Conservation (phyloP, 345 rosid genomes). For the Mangifera indica region DNA sequence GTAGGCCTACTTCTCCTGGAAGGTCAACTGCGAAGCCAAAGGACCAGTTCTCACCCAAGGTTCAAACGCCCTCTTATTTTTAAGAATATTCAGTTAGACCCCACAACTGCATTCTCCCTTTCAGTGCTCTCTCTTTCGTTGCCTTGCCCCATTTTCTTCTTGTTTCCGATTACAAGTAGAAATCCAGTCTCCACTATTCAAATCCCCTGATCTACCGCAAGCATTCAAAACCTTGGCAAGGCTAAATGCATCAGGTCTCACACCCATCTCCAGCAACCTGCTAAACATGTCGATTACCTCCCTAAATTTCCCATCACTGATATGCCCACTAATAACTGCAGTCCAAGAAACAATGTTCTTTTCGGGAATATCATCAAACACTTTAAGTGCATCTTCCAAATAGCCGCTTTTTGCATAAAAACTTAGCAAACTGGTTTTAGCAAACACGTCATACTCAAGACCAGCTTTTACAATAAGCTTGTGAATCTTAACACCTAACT, state of each 20-base stretch:
- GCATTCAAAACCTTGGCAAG: slow-evolving; percentile 8
- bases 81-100: too few relatives aligned
- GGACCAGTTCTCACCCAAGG: too few relatives aligned
- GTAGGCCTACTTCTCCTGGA: not conserved
- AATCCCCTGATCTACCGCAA: slow-evolving; percentile 4
- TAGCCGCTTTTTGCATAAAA: slow-evolving; percentile 20
- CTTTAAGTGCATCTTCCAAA: slow-evolving; percentile 17
- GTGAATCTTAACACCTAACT: slow-evolving; percentile 23
- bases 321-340: slow-evolving; percentile 35
- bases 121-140: too few relatives aligned
- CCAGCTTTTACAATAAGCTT: slow-evolving; percentile 33
- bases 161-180: too few relatives aligned
- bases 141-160: too few relatives aligned
- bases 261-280: slow-evolving; percentile 28
- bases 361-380: slow-evolving; percentile 31
- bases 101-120: too few relatives aligned
- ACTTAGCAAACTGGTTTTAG: slow-evolving; percentile 30
- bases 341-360: slow-evolving; percentile 38
- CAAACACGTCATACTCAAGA: slow-evolving; percentile 29
- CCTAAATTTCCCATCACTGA: slow-evolving; percentile 20
- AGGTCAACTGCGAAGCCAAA: slow-evolving; percentile 20
- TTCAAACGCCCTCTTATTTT: too few relatives aligned
- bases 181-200: slow-evolving; percentile 29
- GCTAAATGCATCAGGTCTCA: slow-evolving; percentile 23
- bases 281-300: slow-evolving; percentile 22